Percentiles rank a stretch among this genome's conserved stretches.
Evolutionary conservation across 164 flowering plant genomes (phyloP).

Genomic region (Macadamia tetraphylla): DNA sequence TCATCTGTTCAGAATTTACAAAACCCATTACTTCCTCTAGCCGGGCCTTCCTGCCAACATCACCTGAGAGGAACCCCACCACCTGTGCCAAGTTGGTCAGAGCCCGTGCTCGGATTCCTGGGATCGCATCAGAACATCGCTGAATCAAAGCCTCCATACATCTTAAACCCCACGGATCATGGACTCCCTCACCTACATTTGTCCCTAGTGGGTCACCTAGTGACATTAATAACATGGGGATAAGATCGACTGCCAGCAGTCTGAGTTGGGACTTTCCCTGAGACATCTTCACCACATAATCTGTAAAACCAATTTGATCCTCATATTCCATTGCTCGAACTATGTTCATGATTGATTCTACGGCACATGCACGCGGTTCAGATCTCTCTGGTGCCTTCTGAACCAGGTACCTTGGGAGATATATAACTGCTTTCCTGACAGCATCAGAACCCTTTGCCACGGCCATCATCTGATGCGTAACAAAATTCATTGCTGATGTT

Average conservation of each 20-base stretch:
- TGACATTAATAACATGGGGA: slow-evolving; percentile 37
- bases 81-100: slow-evolving; percentile 68
- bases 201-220: slow-evolving; percentile 39
- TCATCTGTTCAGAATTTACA: slow-evolving; percentile 17
- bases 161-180: not conserved
- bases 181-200: slow-evolving; percentile 13
- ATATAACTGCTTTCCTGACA: slow-evolving; percentile 56
- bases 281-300: slow-evolving; percentile 72
- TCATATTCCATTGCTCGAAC: slow-evolving; percentile 51
- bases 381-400: slow-evolving; percentile 84
- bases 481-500: slow-evolving; percentile 54
- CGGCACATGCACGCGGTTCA: slow-evolving; percentile 75
- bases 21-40: slow-evolving; percentile 52
- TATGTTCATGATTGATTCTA: slow-evolving; percentile 73
- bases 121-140: slow-evolving; percentile 68
- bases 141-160: slow-evolving; percentile 23
- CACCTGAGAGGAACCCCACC: slow-evolving; percentile 38
- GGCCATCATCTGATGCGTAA: slow-evolving; percentile 37
- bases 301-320: slow-evolving; percentile 63
- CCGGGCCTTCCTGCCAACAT: slow-evolving; percentile 19
- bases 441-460: slow-evolving; percentile 33
- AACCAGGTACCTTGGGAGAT: slow-evolving; percentile 62
- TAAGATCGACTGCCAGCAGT: slow-evolving; percentile 71
- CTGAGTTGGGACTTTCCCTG: slow-evolving; percentile 63
- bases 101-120: slow-evolving; percentile 76